Evolutionary conservation across 768 basidiomycete species (phyloP), one percentile per base, ranked within the genome.

Genomic region (Leccinellum luteum): DNA sequence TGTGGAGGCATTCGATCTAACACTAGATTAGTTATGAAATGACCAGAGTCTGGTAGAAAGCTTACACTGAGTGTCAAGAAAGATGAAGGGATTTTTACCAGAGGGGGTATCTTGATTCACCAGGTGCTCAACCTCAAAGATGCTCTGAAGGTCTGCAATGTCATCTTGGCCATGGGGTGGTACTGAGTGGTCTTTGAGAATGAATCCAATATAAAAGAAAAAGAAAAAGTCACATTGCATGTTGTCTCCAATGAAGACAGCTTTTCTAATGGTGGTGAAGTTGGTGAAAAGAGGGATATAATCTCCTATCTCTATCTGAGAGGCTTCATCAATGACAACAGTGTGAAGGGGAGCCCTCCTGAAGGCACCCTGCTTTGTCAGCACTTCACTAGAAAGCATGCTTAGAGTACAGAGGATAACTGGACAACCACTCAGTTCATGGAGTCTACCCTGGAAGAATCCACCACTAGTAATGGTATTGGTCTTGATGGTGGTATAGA

Each of bases 1-100:
- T 89, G 83, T 51, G 85, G 83, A 52, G 91, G 91, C 89, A 94
- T 91, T 1, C 92, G 84, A 62, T 93, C 92, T 93, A 55, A 56
- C 23, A 47, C 13, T 51, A 34, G 45, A 55, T 61, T 28, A 69
- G 34, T 25, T 27, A 27, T 51, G 30, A 2, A 13, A 55, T 27
- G 10, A 1, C 3, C 57, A 53, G 9, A 44, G 30, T 21, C 32
- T 3, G 21, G 13, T 14, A 51, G 10, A 56, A 56, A 41, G 69
- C 82, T 64, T 69, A 90, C 92, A 93, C 72, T 92, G 91, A 1
- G 79, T 90, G 60, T 90, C 75, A 38, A 93, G 75, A 59, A 92
- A 85, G 4, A 82, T 58, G 3, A 78, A 75, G 25, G 74, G 63
- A 3, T 68, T 69, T 14, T 70, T 65, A 52, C 59, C 47, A 52